Evolutionary conservation across 495 filamentous ascomycete genomes (phyloP), one percentile per base, ranked within the genome.

Genomic region (Sordaria brevicollis): DNA sequence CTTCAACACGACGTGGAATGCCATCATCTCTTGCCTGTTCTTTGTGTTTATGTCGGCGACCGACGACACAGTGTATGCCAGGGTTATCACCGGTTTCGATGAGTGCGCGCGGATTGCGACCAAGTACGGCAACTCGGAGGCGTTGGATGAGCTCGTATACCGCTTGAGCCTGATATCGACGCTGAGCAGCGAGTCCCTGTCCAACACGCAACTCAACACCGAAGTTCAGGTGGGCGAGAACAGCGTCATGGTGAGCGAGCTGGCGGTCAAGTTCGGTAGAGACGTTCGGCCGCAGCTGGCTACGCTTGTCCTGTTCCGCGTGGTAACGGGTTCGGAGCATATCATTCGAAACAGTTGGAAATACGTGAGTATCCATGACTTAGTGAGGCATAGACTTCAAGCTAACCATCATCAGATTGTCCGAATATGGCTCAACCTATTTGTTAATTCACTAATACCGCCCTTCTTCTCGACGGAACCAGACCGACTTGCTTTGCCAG

Each of bases 1-100:
- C 93, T 98, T 99, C 77, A 89, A 90, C 68, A 92, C 94, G 36
- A 97, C 93, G 5, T 99, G 95, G 95, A 93, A 89, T 79, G 93
- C 95, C 8, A 91, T 98, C 70, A 86, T 99, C 13, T 93, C 96
- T 17, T 97, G 96, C 2, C 83, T 99, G 43, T 95, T 94, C 3
- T 99, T 97, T 76, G 95, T 98, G 17, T 99, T 99, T 81, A 94
- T 98, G 90, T 98, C 95, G 65, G 95, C 95, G 37, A 96, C 94
- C 3, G 95, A 99, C 74, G 96, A 99, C 80, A 93, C 94, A 11
- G 95, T 99, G 13, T 99, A 96, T 76, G 92, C 91, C 19, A 88
- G 95, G 54, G 91, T 99, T 25, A 92, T 97, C 62, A 90, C 92
- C 62, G 95, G 96, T 3, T 98, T 98, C 77, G 92, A 96, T 76